Percentiles rank a stretch among this genome's conserved stretches.
Evolutionary conservation across 1,139 yeast genomes (phyloP).

Genomic region (Debaryomyces subglobosus): DNA sequence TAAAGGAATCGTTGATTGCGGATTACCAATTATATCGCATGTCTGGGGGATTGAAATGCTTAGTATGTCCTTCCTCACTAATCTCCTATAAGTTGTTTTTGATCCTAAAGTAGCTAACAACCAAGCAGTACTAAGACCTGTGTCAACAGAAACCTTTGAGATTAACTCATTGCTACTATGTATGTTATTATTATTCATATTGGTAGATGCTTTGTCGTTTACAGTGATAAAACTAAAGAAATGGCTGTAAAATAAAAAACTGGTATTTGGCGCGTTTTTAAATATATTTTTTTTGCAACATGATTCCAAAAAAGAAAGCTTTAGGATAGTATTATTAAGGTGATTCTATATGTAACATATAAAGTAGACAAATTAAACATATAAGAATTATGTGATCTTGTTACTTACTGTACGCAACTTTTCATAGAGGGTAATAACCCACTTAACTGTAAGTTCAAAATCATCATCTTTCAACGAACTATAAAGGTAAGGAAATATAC

Average conservation of each 20-base stretch:
- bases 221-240: neutral
- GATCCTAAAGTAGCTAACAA: constrained; percentile 49
- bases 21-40: constrained; percentile 37
- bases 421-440: constrained; percentile 34
- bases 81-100: constrained; percentile 27
- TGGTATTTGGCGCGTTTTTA: neutral
- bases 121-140: constrained; percentile 28
- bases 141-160: constrained; percentile 6
- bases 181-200: neutral
- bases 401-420: constrained; percentile 21
- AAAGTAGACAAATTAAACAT: neutral
- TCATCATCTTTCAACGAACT: constrained; percentile 26
- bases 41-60: constrained; percentile 50
- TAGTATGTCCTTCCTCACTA: constrained; percentile 39
- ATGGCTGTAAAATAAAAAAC: neutral
- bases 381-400: constrained; percentile 14
- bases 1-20: constrained; percentile 35
- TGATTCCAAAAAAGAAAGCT: neutral
- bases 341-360: neutral
- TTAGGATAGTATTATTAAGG: neutral
- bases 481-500: constrained; percentile 30
- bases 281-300: constrained; percentile 6
- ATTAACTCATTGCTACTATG: constrained; percentile 2
- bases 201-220: neutral
- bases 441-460: constrained; percentile 30